Conservation (phyloP, 1,284 basidiomycete genomes). For the Papiliotrema nemorosa region DNA sequence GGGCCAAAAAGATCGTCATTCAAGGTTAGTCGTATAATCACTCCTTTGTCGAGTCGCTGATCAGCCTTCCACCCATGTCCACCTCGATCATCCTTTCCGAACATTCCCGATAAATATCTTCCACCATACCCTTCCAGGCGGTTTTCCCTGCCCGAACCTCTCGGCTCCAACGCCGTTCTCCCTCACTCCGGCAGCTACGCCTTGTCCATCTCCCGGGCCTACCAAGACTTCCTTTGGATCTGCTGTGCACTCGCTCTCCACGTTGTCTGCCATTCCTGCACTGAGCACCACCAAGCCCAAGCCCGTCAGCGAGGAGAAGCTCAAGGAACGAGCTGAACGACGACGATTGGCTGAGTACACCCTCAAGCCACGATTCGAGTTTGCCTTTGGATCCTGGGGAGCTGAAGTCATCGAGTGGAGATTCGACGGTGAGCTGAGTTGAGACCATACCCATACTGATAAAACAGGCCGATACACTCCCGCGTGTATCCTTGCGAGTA, state of each 20-base stretch:
- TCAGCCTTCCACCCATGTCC: not conserved
- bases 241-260: constrained; percentile 3
- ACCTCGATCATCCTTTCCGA: not conserved
- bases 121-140: constrained; percentile 13
- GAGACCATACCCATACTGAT: not conserved
- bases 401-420: constrained; percentile 28
- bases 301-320: constrained; percentile 19
- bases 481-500: constrained; percentile 24
- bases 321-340: constrained; percentile 24
- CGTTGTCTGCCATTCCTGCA: constrained; percentile 17
- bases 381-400: constrained; percentile 34
- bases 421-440: constrained; percentile 27
- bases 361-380: constrained; percentile 35
- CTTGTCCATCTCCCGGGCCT: constrained; percentile 28
- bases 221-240: constrained; percentile 12
- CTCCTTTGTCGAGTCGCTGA: not conserved
- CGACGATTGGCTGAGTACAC: constrained; percentile 31
- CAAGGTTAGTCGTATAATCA: constrained; percentile 22
- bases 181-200: constrained; percentile 33
- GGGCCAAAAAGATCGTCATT: constrained; percentile 26
- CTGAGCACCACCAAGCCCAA: constrained; percentile 25
- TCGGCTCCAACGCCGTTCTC: constrained; percentile 39
- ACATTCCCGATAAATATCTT: not conserved
- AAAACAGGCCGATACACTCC: constrained; percentile 33
- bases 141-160: constrained; percentile 38